phyloP scores from a whole-genome alignment of 169 alveolate species.

The Plasmodium vinckei region DNA sequence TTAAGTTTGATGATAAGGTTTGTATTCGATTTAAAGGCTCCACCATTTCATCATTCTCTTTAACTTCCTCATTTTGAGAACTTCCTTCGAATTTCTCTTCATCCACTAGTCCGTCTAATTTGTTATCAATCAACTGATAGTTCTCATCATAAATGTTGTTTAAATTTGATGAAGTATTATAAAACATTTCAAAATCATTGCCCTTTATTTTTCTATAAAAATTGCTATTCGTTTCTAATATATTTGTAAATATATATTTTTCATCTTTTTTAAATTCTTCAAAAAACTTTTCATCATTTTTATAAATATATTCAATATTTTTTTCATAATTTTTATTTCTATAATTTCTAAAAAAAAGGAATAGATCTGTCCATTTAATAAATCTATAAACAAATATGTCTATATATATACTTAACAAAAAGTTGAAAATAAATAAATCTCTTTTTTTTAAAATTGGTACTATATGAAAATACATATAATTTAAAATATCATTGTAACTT shows the following conservation, averaged over 20 bases:
- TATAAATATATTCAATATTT: not conserved
- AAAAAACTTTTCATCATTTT: not conserved
- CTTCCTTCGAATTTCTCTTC: not conserved
- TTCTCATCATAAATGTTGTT: conserved; percentile 6
- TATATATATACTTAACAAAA: conserved; percentile 22
- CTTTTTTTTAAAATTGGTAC: conserved; percentile 7
- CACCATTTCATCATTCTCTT: not conserved
- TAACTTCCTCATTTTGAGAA: not conserved
- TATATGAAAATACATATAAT: conserved; percentile 27
- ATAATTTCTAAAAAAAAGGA: conserved; percentile 48
- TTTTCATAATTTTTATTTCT: not conserved
- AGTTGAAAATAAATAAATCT: conserved; percentile 11
- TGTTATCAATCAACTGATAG: not conserved
- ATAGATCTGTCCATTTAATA: conserved; percentile 36
- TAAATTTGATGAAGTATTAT: not conserved
- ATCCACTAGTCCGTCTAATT: not conserved
- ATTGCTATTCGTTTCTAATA: too few species aligned
- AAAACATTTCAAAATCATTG: not conserved
- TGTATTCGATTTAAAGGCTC: not conserved
- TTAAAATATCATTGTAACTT: conserved; percentile 4
- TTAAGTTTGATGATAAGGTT: not conserved
- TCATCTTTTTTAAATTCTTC: not conserved
- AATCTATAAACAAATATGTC: conserved; percentile 11
- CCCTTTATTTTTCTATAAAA: too few species aligned
- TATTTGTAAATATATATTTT: too few species aligned